A percentile compares a stretch with the other conserved stretches of the same genome.
Conservation (phyloP, 495 filamentous ascomycete genomes). For the Cercophora sp. region DNA sequence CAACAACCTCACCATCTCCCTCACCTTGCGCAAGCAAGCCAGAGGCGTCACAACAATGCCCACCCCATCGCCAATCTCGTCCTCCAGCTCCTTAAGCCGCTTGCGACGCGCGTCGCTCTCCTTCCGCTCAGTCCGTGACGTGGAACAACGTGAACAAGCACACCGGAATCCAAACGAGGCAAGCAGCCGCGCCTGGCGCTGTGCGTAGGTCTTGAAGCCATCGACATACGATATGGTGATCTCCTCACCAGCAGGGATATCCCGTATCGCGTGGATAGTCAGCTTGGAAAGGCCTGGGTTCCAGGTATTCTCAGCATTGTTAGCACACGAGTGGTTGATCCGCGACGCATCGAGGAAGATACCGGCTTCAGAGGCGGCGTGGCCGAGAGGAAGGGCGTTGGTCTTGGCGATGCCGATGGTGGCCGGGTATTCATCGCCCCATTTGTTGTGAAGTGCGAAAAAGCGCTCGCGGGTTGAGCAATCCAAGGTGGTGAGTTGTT, state of each 20-base stretch:
- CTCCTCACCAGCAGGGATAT: conserved; percentile 33
- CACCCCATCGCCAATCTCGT: background rate
- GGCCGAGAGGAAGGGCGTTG: background rate
- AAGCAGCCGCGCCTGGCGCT: conserved; percentile 21
- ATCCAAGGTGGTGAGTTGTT: background rate
- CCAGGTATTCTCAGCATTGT: conserved; percentile 35
- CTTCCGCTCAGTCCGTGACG: conserved; percentile 22
- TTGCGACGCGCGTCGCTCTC: conserved; percentile 22
- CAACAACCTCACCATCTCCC: background rate
- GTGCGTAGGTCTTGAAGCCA: conserved; percentile 11
- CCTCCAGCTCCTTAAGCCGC: background rate
- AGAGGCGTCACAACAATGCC: background rate
- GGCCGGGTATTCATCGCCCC: background rate
- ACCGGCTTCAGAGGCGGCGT: conserved; percentile 7
- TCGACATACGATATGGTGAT: conserved; percentile 35
- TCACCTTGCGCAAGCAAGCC: background rate
- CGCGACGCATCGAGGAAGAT: conserved; percentile 32
- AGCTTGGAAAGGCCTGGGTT: conserved; percentile 23
- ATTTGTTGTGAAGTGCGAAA: background rate
- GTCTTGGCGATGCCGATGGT: background rate
- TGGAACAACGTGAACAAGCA: conserved; percentile 29
- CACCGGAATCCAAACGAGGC: conserved; percentile 33
- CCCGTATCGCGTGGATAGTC: conserved; percentile 31
- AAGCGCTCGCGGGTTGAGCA: background rate
- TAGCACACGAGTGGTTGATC: conserved; percentile 37